These are phyloP conservation scores for Candida quercuum DNA, from an alignment of 805 yeast genomes.

Conservation along the genomic window DNA sequence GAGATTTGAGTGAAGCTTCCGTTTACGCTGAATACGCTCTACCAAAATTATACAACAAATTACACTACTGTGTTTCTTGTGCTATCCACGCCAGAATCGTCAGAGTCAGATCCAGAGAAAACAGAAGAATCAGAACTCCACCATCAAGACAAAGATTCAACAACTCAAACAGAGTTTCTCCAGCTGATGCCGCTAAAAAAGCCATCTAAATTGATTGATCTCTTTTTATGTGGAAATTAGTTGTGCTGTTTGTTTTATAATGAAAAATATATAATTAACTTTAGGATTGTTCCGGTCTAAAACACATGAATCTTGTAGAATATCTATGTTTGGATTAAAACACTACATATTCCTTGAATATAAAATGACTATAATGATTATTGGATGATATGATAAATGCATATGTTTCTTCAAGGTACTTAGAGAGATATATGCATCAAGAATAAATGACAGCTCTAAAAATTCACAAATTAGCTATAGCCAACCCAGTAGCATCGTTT, in stretches of 20 bases:
- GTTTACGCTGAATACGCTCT: constrained; percentile 98
- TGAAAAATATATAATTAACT: constrained; percentile 1
- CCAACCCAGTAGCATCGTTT: constrained; percentile 7
- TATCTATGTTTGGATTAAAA: neutral
- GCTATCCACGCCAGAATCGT: constrained; percentile 99
- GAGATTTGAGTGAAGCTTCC: constrained; percentile 99
- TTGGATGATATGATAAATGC: neutral
- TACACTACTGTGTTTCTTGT: constrained; percentile 99
- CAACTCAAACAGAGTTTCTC: constrained; percentile 93
- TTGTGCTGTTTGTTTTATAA: constrained; percentile 1
- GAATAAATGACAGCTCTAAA: no score
- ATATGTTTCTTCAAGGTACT: neutral
- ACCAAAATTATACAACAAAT: constrained; percentile 99
- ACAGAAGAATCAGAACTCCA: constrained; percentile 98
- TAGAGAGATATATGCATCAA: neutral
- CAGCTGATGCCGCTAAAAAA: constrained; percentile 96
- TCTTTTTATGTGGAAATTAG: constrained; percentile 3
- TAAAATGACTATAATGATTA: no score
- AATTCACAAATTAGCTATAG: constrained; percentile 9
- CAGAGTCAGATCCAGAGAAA: constrained; percentile 98
- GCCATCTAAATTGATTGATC: constrained; percentile 44
- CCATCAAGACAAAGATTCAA: constrained; percentile 99
- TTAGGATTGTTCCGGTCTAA: constrained; percentile 1
- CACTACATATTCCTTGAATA: no score
- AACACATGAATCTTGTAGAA: neutral